phyloP scores from a whole-genome alignment of 441 rosid species.

The Adansonia gregorii region DNA sequence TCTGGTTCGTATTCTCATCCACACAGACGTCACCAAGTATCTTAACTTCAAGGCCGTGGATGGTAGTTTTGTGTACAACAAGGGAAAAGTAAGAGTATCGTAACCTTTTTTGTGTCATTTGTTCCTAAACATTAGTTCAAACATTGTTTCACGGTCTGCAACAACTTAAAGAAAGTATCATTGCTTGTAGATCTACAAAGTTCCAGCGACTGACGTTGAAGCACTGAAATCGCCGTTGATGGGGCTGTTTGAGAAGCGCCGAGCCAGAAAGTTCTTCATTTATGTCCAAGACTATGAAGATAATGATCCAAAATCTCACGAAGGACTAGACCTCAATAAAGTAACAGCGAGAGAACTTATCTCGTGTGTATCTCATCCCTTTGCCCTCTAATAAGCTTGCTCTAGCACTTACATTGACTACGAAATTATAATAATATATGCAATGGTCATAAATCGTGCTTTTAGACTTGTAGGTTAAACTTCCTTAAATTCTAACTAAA shows the following conservation, averaged over 20 bases:
- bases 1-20: constrained; percentile 66
- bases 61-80: constrained; percentile 74
- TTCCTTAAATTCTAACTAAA: no score
- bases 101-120: background rate
- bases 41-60: constrained; percentile 78
- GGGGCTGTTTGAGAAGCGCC: constrained; percentile 78
- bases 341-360: constrained; percentile 70
- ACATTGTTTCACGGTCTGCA: background rate
- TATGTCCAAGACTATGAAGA: constrained; percentile 78
- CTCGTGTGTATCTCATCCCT: constrained; percentile 43
- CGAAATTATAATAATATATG: background rate
- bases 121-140: background rate
- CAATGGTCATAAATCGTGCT: background rate
- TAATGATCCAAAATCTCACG: constrained; percentile 73
- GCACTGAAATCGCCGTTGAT: constrained; percentile 72
- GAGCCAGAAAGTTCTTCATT: constrained; percentile 74
- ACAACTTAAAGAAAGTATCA: constrained; percentile 1
- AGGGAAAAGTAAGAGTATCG: constrained; percentile 53
- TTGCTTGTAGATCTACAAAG: constrained; percentile 57
- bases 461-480: background rate
- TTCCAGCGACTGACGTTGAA: constrained; percentile 76
- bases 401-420: background rate
- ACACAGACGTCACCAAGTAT: constrained; percentile 74
- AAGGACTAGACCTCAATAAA: constrained; percentile 66
- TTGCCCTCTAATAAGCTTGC: constrained; percentile 12